These are phyloP conservation scores for Dothideomycetes sp. DNA, from an alignment of 2,329 filamentous ascomycete genomes.

Conservation along the genomic window DNA sequence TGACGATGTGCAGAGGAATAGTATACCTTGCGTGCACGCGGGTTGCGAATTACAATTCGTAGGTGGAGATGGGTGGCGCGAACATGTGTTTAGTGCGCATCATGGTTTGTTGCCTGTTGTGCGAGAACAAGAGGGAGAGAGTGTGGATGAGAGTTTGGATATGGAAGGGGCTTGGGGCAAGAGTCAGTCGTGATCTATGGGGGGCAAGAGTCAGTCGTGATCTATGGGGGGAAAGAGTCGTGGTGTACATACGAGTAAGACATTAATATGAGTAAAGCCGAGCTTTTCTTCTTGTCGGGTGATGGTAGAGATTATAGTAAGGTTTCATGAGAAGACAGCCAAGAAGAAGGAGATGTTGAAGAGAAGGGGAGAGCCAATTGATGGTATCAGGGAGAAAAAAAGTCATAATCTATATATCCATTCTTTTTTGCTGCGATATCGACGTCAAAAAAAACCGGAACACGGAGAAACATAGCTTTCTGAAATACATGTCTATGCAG, in stretches of 20 bases:
- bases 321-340: too few species aligned
- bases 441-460: conserved; percentile 1
- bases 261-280: too few species aligned
- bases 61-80: conserved; percentile 19
- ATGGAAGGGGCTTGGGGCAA: conserved; percentile 7
- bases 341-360: too few species aligned
- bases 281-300: too few species aligned
- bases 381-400: conserved; percentile 12
- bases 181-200: neutral
- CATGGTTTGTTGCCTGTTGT: conserved; percentile 18
- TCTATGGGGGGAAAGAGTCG: neutral
- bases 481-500: conserved; percentile 12
- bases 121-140: too few species aligned
- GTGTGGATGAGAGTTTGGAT: neutral
- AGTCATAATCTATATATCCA: conserved; percentile 5
- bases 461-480: conserved; percentile 1
- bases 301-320: too few species aligned
- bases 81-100: conserved; percentile 20
- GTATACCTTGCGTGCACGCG: conserved; percentile 19
- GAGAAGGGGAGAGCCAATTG: too few species aligned
- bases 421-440: too few species aligned
- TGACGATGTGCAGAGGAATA: neutral
- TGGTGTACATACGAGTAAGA: neutral
- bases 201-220: neutral
- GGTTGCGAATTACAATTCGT: conserved; percentile 19